phyloP scores from a whole-genome alignment of 805 yeast species.

The Zygoascus tannicola region DNA sequence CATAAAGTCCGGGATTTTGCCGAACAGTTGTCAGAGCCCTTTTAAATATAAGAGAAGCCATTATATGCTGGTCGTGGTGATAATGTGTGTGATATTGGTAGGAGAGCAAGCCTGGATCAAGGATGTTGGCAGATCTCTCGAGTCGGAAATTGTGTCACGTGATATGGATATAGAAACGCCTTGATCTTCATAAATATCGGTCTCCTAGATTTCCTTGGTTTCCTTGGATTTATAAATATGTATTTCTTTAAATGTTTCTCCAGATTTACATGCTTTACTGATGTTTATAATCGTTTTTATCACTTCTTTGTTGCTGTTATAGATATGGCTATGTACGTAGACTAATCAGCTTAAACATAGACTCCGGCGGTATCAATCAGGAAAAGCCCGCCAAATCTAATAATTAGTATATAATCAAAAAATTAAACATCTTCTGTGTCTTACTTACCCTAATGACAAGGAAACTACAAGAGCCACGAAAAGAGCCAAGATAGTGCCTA shows the following conservation, averaged over 20 bases:
- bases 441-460: slow-evolving; percentile 29
- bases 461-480: slow-evolving; percentile 28
- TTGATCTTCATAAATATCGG: too few relatives aligned
- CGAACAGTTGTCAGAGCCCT: slow-evolving; percentile 5
- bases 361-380: slow-evolving; percentile 39
- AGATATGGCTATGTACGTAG: too few relatives aligned
- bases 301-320: too few relatives aligned
- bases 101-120: too few relatives aligned
- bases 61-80: neutral
- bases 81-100: neutral
- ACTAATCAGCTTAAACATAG: slow-evolving; percentile 32
- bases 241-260: too few relatives aligned
- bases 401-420: neutral
- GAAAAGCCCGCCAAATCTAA: slow-evolving; percentile 33
- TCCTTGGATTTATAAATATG: too few relatives aligned
- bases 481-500: slow-evolving; percentile 19
- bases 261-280: too few relatives aligned
- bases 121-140: too few relatives aligned
- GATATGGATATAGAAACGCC: too few relatives aligned
- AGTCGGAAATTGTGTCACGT: too few relatives aligned
- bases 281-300: too few relatives aligned
- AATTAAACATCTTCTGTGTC: neutral
- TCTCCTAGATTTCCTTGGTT: too few relatives aligned
- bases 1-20: slow-evolving; percentile 10
- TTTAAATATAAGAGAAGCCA: neutral